These are phyloP conservation scores for Pyrrhoderma noxium DNA, from an alignment of 1,284 basidiomycete genomes.

Conservation along the genomic window DNA sequence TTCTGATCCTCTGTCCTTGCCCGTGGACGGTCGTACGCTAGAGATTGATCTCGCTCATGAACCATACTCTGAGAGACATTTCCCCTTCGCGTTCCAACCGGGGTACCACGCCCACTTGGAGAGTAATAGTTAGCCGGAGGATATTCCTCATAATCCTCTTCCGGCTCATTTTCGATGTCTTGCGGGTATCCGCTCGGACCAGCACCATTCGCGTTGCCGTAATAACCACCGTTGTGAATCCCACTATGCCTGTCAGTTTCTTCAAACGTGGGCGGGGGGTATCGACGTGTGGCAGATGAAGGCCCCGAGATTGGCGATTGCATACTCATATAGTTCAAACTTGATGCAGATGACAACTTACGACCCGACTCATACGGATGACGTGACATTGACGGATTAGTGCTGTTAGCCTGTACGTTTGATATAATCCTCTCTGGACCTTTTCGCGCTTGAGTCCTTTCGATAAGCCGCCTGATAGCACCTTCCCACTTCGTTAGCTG, in stretches of 20 bases:
- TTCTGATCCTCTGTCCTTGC: conserved; percentile 71
- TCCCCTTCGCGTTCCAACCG: conserved; percentile 45
- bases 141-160: conserved; percentile 72
- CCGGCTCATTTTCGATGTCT: conserved; percentile 58
- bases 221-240: conserved; percentile 25
- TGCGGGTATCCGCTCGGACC: conserved; percentile 56
- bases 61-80: conserved; percentile 54
- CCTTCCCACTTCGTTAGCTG: conserved; percentile 90
- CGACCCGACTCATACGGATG: conserved; percentile 18
- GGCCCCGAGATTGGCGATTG: conserved; percentile 27
- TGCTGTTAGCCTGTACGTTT: conserved; percentile 40
- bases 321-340: conserved; percentile 9
- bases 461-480: conserved; percentile 83
- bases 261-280: conserved; percentile 33
- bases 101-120: conserved; percentile 60
- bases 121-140: conserved; percentile 40
- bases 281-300: conserved; percentile 32
- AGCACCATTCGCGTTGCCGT: conserved; percentile 22
- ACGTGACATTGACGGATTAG: conserved; percentile 31
- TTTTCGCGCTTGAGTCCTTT: conserved; percentile 55
- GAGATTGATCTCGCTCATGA: conserved; percentile 40
- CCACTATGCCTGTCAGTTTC: conserved; percentile 32
- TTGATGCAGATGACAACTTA: conserved; percentile 12
- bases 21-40: conserved; percentile 47
- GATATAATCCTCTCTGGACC: conserved; percentile 44